A percentile compares a stretch with the other conserved stretches of the same genome.
Conservation (phyloP, 2,329 filamentous ascomycete species). For the Coniochaeta prunicola region DNA sequence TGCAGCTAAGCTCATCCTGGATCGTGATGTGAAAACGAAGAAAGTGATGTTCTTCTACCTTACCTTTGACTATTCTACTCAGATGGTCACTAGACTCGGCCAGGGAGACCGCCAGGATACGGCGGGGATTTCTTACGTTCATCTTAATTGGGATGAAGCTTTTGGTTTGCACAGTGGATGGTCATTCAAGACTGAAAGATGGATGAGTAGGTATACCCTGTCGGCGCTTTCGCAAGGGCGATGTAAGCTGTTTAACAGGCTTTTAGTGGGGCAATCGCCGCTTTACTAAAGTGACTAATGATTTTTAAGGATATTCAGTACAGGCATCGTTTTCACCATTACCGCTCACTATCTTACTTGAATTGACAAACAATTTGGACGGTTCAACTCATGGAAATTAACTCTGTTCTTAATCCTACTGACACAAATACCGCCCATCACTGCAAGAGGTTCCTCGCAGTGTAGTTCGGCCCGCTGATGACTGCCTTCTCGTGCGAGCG, state of each 20-base stretch:
- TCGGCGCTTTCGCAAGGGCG: no score
- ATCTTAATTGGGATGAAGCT: no score
- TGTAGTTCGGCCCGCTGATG: neutral
- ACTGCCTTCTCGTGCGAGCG: neutral
- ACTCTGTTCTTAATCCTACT: neutral
- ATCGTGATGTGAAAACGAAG: neutral
- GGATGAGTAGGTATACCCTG: neutral
- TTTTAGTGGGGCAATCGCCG: no score
- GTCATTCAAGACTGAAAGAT: no score
- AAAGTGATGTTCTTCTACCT: neutral
- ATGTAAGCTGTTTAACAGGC: no score
- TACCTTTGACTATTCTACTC: conserved; percentile 47
- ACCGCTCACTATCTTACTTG: neutral
- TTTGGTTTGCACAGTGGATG: no score
- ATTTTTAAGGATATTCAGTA: no score
- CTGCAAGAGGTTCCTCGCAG: neutral
- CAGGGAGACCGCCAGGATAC: conserved; percentile 51
- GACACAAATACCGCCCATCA: neutral
- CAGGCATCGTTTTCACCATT: no score
- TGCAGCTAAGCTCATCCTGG: conserved; percentile 9
- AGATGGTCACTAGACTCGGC: conserved; percentile 38
- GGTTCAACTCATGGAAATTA: neutral
- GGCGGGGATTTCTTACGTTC: conserved; percentile 40
- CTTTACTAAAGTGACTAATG: no score
- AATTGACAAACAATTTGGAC: neutral